A percentile compares a stretch with the other conserved stretches of the same genome.
phyloP scores from a whole-genome alignment of 768 basidiomycete species.

The Royoungia palumana region DNA sequence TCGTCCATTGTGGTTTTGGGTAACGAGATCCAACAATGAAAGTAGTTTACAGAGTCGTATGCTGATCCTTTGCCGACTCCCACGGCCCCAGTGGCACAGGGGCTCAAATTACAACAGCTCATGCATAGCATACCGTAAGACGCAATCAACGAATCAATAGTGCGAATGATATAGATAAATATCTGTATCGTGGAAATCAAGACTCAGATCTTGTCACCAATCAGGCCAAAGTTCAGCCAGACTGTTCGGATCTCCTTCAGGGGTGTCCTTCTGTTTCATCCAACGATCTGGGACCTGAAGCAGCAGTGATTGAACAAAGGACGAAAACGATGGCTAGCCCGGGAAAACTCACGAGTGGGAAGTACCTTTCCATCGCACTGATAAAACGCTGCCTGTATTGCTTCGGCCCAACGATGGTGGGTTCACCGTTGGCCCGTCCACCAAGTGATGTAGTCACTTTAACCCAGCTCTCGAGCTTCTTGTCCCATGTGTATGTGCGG shows the following conservation, averaged over 20 bases:
- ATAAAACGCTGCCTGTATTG: constrained; percentile 89
- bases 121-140: constrained; percentile 22
- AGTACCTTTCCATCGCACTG: constrained; percentile 87
- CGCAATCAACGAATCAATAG: constrained; percentile 16
- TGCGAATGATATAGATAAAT: constrained; percentile 1
- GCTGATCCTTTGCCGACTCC: background rate
- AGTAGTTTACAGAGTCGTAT: constrained; percentile 3
- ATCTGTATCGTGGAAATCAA: background rate
- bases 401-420: constrained; percentile 94
- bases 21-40: constrained; percentile 2
- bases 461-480: constrained; percentile 97
- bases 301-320: background rate
- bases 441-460: constrained; percentile 93
- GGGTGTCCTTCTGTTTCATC: constrained; percentile 81
- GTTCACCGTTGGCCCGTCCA: constrained; percentile 78
- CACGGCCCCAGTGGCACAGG: too few species aligned
- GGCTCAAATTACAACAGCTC: constrained; percentile 13
- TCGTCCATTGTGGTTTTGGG: constrained; percentile 64
- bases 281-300: constrained; percentile 80
- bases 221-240: constrained; percentile 62
- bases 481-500: constrained; percentile 97
- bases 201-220: constrained; percentile 53
- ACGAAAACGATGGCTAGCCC: background rate
- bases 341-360: constrained; percentile 61
- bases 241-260: constrained; percentile 67